Evolutionary conservation across 495 filamentous ascomycete species (phyloP), one percentile per base, ranked within the genome.

Genomic region (Aspergillus biplanus): DNA sequence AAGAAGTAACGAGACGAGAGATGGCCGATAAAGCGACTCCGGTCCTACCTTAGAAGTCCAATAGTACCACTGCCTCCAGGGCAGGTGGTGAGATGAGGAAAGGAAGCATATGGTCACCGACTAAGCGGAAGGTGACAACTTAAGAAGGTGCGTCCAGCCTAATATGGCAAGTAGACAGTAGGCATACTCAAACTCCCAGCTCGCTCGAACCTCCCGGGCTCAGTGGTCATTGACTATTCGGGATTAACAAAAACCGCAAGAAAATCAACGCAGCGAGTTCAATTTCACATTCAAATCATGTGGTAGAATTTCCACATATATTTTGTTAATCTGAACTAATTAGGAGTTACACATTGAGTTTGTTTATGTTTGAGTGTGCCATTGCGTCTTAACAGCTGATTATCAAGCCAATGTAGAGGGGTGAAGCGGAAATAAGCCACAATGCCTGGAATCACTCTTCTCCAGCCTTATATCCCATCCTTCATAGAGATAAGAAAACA

Each of bases 391-490:
- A 75, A 73, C 74, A 66, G 72, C 73, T 69, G 48, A 67, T 64
- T 56, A 52, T 44, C 58, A 76, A 66, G 75, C 73, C 62, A 76
- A 74, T 76, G 73, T 77, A 68, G 66, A 62, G 68, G 66, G 77
- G 67, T 78, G 77, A 81, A 80, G 78, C 78, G 74, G 78, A 79
- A 67, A 79, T 76, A 77, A 80, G 76, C 74, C 74, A 71, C 74
- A 73, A 66, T 78, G 74, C 69, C 62, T 56, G 39, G 21, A 54
- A 58, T 86, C 75, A 47, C 46, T 90, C 70, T 91, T 76, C 88
- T 89, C 87, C 83, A 80, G 82, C 84, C 79, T 89, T 90, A 86
- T 91, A 90, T 89, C 88, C 84, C 86, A 74, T 68, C 72, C 73
- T 78, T 76, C 82, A 87, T 76, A 61, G 72, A 65, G 37, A 52